Base-by-base conservation (phyloP, 2,329 filamentous ascomycete species). In the Xylaria arbuscula region DNA sequence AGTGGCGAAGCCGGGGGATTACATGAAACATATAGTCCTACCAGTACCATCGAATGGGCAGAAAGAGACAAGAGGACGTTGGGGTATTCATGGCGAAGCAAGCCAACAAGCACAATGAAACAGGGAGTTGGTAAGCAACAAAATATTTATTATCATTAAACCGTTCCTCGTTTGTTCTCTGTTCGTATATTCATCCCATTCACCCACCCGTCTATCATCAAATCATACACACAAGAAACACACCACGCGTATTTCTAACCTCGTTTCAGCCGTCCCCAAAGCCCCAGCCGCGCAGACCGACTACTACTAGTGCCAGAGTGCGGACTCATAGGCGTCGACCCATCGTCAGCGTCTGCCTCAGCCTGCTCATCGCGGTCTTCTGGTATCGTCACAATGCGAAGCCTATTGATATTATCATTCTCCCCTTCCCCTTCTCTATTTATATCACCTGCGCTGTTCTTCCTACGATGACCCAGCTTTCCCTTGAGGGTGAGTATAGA, bases 401-500 rank as follows among this genome's bases (percentile, higher is more conserved):
- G 38, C 48, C 50, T 66, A 17, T 51, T 77, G 75, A 45, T 51
- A 17, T 38, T 28, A 11, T 48, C 50, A 7, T 53, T 36, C 51
- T 5, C 17, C 8, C 17, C 51, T 19, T 54, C 51, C 28, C 19
- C 45, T 10, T 55, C 51, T 10, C 38, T 54, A 10, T 53, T 32
- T 4, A 7, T 28, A 13, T 11, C 50, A 11, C 50, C 78, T 61
- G 45, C 63, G 60, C 67, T 70, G 15, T 75, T 77, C 61, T 79
- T 71, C 51, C 78, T 79, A 34, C 51, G 17, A 32, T 65, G 56
- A 2, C 79, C 80, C 22, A 83, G 76, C 62, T 79, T 81, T 3
- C 80, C 80, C 73, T 80, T 82, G 62, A 89, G 74, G 17, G 80
- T 81, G 83, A 85, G 86, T 54, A 83, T 81, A 0, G 86, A 87